Conservation (phyloP, 345 rosid species). For the Aquilaria yunnanensis region DNA sequence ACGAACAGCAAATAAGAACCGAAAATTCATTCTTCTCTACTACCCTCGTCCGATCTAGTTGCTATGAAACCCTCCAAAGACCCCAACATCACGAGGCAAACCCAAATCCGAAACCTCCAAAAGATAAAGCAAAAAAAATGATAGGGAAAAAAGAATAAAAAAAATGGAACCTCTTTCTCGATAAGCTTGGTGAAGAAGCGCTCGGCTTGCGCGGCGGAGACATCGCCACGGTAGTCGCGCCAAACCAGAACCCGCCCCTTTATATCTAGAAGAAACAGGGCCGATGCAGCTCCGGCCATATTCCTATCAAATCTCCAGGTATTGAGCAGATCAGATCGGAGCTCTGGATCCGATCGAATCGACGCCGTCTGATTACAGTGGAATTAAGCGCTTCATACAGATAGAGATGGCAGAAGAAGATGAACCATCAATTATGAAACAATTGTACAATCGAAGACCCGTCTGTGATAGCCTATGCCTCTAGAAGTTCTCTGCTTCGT, state of each 20-base stretch:
- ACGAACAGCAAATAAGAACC: no score
- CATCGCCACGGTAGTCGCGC: constrained; percentile 93
- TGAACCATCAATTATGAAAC: no score
- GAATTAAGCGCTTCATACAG: no score
- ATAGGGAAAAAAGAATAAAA: neutral
- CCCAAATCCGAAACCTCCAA: no score
- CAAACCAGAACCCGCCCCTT: constrained; percentile 74
- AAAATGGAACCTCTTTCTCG: constrained; percentile 58
- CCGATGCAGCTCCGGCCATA: constrained; percentile 89
- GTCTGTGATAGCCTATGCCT: no score
- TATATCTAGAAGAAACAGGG: constrained; percentile 73
- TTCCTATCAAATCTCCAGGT: neutral
- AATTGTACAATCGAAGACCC: no score
- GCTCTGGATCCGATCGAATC: neutral
- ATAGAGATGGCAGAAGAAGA: no score
- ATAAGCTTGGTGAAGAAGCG: constrained; percentile 82
- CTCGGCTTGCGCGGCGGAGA: constrained; percentile 67
- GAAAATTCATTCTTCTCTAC: no score
- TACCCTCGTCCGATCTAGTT: no score
- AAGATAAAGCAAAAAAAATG: neutral
- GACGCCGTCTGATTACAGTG: no score
- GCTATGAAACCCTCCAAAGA: no score
- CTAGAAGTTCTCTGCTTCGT: no score
- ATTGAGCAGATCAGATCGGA: constrained; percentile 5
- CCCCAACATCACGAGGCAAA: neutral